Conservation (phyloP, 345 rosid species). For the Hypericum perforatum region DNA sequence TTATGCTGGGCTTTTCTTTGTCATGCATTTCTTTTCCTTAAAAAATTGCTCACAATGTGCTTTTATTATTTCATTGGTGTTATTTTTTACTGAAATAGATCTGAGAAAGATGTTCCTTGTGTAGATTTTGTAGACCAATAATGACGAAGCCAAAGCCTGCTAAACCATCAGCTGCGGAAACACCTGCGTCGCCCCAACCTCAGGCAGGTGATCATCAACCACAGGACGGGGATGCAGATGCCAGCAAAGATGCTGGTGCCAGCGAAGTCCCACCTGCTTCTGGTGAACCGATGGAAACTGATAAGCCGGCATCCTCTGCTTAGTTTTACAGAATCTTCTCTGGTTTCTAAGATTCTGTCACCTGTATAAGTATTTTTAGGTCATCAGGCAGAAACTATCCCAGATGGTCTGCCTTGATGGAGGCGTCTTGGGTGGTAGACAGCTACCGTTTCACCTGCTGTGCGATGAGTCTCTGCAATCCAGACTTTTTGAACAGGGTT, state of each 20-base stretch:
- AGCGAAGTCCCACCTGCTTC: constrained; percentile 33
- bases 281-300: constrained; percentile 73
- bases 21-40: too few relatives aligned
- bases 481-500: too few relatives aligned
- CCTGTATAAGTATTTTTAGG: too few relatives aligned
- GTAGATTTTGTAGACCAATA: constrained; percentile 76
- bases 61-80: too few relatives aligned
- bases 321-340: background rate
- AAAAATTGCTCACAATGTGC: too few relatives aligned
- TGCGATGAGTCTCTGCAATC: too few relatives aligned
- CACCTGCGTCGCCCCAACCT: constrained; percentile 39
- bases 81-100: too few relatives aligned
- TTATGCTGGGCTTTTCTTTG: background rate
- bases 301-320: constrained; percentile 13
- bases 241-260: constrained; percentile 7
- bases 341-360: too few relatives aligned
- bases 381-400: too few relatives aligned
- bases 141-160: constrained; percentile 84
- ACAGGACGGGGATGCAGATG: constrained; percentile 17
- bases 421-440: too few relatives aligned
- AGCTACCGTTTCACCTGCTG: too few relatives aligned
- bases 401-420: too few relatives aligned
- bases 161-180: constrained; percentile 55
- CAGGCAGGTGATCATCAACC: constrained; percentile 38
- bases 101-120: background rate